Evolutionary conservation across 768 basidiomycete genomes (phyloP).

Genomic region (Agaricus blazei): DNA sequence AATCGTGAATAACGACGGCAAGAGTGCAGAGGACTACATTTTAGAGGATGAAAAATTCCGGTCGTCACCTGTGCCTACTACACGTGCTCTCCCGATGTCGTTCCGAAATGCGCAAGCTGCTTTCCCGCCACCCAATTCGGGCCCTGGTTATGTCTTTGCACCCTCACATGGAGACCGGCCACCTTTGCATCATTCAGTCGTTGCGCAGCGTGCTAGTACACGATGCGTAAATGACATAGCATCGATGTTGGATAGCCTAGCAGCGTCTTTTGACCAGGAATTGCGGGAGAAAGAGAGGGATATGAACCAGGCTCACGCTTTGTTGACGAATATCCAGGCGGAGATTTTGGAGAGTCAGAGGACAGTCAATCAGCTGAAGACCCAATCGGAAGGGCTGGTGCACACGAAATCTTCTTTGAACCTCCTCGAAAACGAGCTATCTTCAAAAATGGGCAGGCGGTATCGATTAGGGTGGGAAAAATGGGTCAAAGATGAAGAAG

Average conservation of each 20-base stretch:
- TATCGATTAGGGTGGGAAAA: conserved; percentile 90
- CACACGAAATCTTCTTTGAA: conserved; percentile 55
- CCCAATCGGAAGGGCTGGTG: conserved; percentile 61
- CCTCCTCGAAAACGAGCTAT: conserved; percentile 60
- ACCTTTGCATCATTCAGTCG: conserved; percentile 78
- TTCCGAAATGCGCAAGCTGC: conserved; percentile 68
- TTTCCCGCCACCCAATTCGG: conserved; percentile 40
- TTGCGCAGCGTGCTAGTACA: conserved; percentile 83
- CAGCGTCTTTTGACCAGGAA: conserved; percentile 88
- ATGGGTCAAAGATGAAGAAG: conserved; percentile 85
- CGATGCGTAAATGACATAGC: conserved; percentile 83
- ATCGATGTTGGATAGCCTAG: conserved; percentile 81
- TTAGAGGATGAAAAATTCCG: conserved; percentile 97
- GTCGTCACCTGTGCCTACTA: conserved; percentile 78
- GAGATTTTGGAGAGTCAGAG: conserved; percentile 87
- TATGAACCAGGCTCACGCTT: conserved; percentile 81
- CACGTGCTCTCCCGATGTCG: conserved; percentile 62
- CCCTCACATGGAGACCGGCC: conserved; percentile 57
- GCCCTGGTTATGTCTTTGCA: conserved; percentile 37
- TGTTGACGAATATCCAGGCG: conserved; percentile 80
- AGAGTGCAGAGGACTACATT: conserved; percentile 98
- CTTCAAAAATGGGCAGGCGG: conserved; percentile 72
- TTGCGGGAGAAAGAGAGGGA: conserved; percentile 89
- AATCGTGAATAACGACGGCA: conserved; percentile 89
- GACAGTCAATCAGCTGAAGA: conserved; percentile 62